Percentiles rank a stretch among this genome's conserved stretches.
These are phyloP conservation scores for Trichomonascaceae sp. DNA, from an alignment of 1,139 yeast genomes.

Conservation along the genomic window DNA sequence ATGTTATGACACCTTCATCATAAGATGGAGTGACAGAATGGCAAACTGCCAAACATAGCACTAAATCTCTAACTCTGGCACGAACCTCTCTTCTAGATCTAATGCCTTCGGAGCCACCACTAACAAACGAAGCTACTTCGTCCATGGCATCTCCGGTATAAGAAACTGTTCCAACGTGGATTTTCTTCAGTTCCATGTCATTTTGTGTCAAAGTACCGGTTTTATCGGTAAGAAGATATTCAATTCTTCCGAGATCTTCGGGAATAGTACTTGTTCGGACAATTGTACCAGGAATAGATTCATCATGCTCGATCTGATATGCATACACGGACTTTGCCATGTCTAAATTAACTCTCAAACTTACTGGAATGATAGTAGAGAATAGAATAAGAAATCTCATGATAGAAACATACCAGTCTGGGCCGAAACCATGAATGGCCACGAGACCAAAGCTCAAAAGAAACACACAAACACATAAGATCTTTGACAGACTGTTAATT, in stretches of 20 bases:
- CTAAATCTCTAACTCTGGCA: conserved; percentile 68
- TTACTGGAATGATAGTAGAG: conserved; percentile 93
- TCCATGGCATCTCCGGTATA: conserved; percentile 92
- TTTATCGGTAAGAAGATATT: conserved; percentile 85
- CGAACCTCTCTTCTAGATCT: conserved; percentile 61
- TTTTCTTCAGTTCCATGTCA: conserved; percentile 93
- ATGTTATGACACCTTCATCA: conserved; percentile 58
- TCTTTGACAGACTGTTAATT: conserved; percentile 81
- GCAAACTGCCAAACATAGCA: conserved; percentile 79
- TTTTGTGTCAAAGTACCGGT: conserved; percentile 97
- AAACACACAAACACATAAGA: conserved; percentile 82
- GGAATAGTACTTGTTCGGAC: conserved; percentile 98
- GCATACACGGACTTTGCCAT: conserved; percentile 96
- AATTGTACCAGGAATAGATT: conserved; percentile 72
- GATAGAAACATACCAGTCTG: conserved; percentile 81
- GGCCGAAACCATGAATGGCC: conserved; percentile 68
- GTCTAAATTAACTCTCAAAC: conserved; percentile 88
- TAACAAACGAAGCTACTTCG: conserved; percentile 68
- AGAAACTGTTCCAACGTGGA: conserved; percentile 88
- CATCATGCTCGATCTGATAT: conserved; percentile 86
- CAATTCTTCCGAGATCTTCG: conserved; percentile 94
- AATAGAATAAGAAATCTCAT: conserved; percentile 86
- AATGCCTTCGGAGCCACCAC: conserved; percentile 29
- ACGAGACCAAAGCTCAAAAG: conserved; percentile 71
- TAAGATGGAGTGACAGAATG: conserved; percentile 91